Percentiles rank a stretch among this genome's conserved stretches.
Conservation (phyloP, 2,329 filamentous ascomycete species). For the Aspergillus ochraceus region DNA sequence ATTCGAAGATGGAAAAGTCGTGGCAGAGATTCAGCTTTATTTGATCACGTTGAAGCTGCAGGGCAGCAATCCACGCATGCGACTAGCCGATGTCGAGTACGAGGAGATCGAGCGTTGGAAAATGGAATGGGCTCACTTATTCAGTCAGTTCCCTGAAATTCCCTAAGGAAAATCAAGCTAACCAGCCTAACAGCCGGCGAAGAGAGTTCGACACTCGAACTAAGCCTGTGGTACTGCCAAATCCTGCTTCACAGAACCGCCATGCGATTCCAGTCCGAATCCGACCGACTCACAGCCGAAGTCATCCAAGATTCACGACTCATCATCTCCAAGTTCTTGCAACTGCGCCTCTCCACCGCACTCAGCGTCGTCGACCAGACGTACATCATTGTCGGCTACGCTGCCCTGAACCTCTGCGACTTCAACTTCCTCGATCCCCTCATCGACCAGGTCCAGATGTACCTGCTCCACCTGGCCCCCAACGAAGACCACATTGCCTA, state of each 20-base stretch:
- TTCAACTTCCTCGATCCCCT: constrained; percentile 33
- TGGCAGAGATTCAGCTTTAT: constrained; percentile 35
- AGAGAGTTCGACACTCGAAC: constrained; percentile 31
- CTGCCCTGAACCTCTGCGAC: constrained; percentile 37
- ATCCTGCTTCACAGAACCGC: constrained; percentile 36
- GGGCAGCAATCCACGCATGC: constrained; percentile 26
- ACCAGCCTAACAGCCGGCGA: constrained; percentile 22
- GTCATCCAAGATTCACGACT: constrained; percentile 31
- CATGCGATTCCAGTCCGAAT: constrained; percentile 25
- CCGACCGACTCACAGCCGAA: constrained; percentile 27
- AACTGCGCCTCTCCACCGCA: constrained; percentile 27
- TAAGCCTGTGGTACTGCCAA: constrained; percentile 38
- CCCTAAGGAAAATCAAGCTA: neutral
- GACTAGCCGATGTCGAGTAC: constrained; percentile 27
- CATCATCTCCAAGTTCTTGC: constrained; percentile 31
- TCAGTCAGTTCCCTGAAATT: constrained; percentile 20
- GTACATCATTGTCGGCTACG: constrained; percentile 36
- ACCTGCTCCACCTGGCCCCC: constrained; percentile 33
- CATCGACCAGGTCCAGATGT: constrained; percentile 34
- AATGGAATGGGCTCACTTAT: constrained; percentile 34
- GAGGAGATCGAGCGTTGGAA: constrained; percentile 38
- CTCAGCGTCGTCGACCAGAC: constrained; percentile 32
- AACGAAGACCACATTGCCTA: constrained; percentile 35
- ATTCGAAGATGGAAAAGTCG: constrained; percentile 30
- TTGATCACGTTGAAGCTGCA: constrained; percentile 30